Evolutionary conservation across 192 early-diverging fungal genomes (phyloP).

Genomic region (Backusella liffmaniae): DNA sequence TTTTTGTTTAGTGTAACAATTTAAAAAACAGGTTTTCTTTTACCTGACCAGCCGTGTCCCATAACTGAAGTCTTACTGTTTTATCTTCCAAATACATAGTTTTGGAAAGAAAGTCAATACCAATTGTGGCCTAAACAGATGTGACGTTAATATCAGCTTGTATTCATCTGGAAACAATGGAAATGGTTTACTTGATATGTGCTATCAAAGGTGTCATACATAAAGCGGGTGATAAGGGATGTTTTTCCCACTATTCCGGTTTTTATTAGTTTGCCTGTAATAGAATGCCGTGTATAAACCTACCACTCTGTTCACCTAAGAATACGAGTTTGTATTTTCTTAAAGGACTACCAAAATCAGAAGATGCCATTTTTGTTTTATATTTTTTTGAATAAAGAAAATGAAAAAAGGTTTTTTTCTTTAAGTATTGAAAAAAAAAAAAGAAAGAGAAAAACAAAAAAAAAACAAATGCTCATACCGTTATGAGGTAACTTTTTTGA

Average conservation of each 20-base stretch:
- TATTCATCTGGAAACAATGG: neutral
- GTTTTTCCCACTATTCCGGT: conserved; percentile 91
- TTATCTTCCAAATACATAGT: conserved; percentile 99
- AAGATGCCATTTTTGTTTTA: neutral
- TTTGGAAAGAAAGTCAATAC: conserved; percentile 98
- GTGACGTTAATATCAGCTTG: neutral
- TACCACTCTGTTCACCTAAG: conserved; percentile 98
- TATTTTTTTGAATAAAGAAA: neutral
- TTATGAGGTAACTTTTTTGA: neutral
- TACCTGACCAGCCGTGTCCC: conserved; percentile 98
- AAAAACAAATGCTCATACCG: neutral
- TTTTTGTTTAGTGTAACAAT: neutral
- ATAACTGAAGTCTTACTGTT: conserved; percentile 95
- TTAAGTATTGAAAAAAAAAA: neutral
- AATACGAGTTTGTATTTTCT: conserved; percentile 99
- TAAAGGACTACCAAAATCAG: conserved; percentile 53
- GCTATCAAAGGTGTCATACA: conserved; percentile 99
- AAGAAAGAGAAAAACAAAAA: neutral
- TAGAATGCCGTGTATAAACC: neutral
- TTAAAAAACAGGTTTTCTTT: neutral
- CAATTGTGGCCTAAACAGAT: conserved; percentile 85
- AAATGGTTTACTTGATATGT: conserved; percentile 73
- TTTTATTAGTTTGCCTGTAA: neutral
- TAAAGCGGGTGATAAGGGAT: conserved; percentile 98
- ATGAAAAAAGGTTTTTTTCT: neutral